Base-by-base conservation (phyloP, 345 rosid genomes). In the Stellera chamaejasme region DNA sequence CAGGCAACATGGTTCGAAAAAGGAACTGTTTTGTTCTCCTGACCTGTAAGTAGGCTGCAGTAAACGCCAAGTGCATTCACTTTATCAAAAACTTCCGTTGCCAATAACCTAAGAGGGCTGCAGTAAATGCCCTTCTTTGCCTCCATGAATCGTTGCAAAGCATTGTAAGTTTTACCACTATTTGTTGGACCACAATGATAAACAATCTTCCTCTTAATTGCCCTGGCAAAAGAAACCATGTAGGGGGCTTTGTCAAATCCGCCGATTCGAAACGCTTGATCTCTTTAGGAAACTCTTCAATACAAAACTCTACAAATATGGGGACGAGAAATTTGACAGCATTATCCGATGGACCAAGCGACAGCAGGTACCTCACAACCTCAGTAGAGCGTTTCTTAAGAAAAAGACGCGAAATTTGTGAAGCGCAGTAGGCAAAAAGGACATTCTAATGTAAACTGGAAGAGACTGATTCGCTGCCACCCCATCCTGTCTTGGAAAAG, bases 71-170 rank as follows among this genome's bases (percentile, higher is more conserved):
- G 63, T 26, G 84, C 78, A 72, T 92, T 92, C 49, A 92, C 95
- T 70, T 88, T 92, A 72, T 88, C 95, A n/a, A 92, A 92, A 71
- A 92, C 98, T 73, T 92, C 98, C 98, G 88, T 92, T 3, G 96
- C 98, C 79, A 92, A 74, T 9, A 92, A 79, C 84, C 98, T 79
- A 48, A 92, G 79, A 5, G 98, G 98, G 56, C 96, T 88, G 55
- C 96, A 91, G 71, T 91, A 91, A 74, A 91, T 63, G 11, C 93
- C 96, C 55, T 82, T 88, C 66, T 78, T 77, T 56, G 92, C 98
- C 69, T 85, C 96, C 95, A 85, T 91, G 77, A 79, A 91, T 54
- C 80, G 64, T 52, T 91, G 96, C 79, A 91, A 60, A 48, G 96
- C 96, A 69, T 85, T 85, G 60, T 83, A 92, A 23, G 98, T 92